Evolutionary conservation across 2,329 filamentous ascomycete genomes (phyloP), one percentile per base, ranked within the genome.

Genomic region (Niveomyces coronatus): DNA sequence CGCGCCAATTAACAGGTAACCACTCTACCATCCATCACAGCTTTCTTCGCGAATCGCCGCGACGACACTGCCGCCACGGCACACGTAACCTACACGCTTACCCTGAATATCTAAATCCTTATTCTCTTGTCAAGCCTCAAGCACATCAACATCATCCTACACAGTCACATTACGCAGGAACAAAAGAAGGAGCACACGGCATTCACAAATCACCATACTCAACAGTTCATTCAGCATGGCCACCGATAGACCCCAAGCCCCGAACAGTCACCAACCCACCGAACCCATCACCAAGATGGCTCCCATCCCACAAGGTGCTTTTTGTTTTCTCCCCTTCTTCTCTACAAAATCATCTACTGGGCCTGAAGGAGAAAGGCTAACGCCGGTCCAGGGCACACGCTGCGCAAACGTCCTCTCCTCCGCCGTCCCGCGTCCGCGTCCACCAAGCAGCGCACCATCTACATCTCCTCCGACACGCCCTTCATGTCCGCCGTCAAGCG

Each of bases 401-500:
- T 76, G 44, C 64, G 64, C 36, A 71, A 71, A 49, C 65, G 69
- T 8, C 66, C 70, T 4, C 55, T 69, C 29, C 53, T 55, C 45
- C 53, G 62, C 44, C 58, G 50, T 6, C 62, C 63, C 37, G 51
- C 57, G 9, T 61, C 64, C n/a, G 52, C 57, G 11, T 63, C 66
- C 15, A 62, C 64, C 33, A 65, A 62, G 35, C 52, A 60, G 7
- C 60, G 57, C 31, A 53, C 72, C 43, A 65, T 87, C 55, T 85
- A 85, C 61, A 65, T 87, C 41, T 76, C 74, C 26, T 60, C 71
- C 28, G 65, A 65, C 26, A 77, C 80, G 0, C 76, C 79, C 6
- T 83, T 85, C 63, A 73, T 85, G 57, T 73, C 79, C 9, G 66
- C 74, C 4, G 68, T 84, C 10, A 76, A 76, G 49, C 77, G 81